These are phyloP conservation scores for Picea abies DNA, from an alignment of 83 land plant genomes.

Conservation along the genomic window DNA sequence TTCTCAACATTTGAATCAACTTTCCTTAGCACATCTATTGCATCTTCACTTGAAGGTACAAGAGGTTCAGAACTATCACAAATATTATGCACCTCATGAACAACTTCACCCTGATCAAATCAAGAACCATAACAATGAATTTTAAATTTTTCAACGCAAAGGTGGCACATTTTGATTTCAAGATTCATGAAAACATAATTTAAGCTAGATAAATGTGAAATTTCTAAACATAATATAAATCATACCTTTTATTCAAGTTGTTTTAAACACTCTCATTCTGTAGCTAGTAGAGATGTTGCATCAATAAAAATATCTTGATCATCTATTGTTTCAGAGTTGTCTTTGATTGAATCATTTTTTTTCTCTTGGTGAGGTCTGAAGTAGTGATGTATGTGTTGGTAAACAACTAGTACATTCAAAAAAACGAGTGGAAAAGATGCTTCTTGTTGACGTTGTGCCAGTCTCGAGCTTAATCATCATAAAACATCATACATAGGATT, in stretches of 20 bases:
- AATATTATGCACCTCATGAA: background rate
- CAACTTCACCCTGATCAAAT: conserved; percentile 5
- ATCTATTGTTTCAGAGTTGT: background rate
- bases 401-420: conserved; percentile 14
- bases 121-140: background rate
- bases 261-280: background rate
- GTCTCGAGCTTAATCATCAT: conserved; percentile 21
- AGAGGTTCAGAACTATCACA: background rate
- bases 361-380: background rate
- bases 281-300: background rate
- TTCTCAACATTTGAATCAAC: background rate
- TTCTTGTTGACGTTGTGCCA: conserved; percentile 32
- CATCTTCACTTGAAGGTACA: background rate
- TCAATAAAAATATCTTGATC: background rate
- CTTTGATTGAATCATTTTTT: background rate
- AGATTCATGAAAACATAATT: background rate
- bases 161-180: background rate
- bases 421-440: conserved; percentile 32
- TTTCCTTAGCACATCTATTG: background rate
- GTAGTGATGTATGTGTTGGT: background rate
- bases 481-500: background rate
- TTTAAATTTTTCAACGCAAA: background rate
- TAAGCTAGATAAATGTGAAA: background rate
- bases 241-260: background rate
- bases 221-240: background rate